Percentiles rank a stretch among this genome's conserved stretches.
Evolutionary conservation across 2,329 filamentous ascomycete species (phyloP).

Genomic region (Amesomyces nigricolor): DNA sequence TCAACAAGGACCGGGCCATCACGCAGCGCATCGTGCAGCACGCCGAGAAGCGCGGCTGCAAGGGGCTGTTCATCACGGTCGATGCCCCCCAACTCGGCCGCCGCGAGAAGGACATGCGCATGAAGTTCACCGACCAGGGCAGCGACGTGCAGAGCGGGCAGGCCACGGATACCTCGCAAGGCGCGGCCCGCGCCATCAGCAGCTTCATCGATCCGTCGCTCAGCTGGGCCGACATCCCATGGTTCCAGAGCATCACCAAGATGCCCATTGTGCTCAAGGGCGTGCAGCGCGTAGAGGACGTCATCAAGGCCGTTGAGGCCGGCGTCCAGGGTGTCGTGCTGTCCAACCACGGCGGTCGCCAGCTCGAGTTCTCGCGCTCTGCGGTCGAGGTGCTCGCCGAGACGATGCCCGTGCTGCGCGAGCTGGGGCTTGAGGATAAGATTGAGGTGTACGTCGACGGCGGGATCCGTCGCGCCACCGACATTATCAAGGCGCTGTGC

Average conservation of each 20-base stretch:
- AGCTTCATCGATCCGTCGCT: slow-evolving; percentile 95
- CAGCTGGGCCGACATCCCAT: slow-evolving; percentile 88
- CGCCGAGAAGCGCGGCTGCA: slow-evolving; percentile 86
- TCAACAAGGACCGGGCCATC: slow-evolving; percentile 91
- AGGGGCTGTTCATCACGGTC: slow-evolving; percentile 95
- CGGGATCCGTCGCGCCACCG: slow-evolving; percentile 81
- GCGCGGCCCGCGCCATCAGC: slow-evolving; percentile 89
- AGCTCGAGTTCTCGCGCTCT: slow-evolving; percentile 86
- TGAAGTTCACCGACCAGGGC: slow-evolving; percentile 80
- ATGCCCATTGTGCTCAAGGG: slow-evolving; percentile 98
- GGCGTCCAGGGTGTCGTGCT: slow-evolving; percentile 87
- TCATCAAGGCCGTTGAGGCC: slow-evolving; percentile 74
- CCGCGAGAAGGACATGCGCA: slow-evolving; percentile 95
- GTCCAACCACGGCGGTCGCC: slow-evolving; percentile 91
- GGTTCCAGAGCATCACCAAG: slow-evolving; percentile 83
- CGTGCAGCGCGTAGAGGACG: slow-evolving; percentile 92
- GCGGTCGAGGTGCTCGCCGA: slow-evolving; percentile 88
- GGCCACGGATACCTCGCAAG: slow-evolving; percentile 78
- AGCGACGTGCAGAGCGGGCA: slow-evolving; percentile 75
- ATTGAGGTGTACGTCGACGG: slow-evolving; percentile 91
- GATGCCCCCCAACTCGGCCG: slow-evolving; percentile 93
- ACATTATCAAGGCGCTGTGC: slow-evolving; percentile 92
- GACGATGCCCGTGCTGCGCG: slow-evolving; percentile 79
- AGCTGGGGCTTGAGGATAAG: slow-evolving; percentile 64
- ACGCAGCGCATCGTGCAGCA: slow-evolving; percentile 87